These are phyloP conservation scores for Hypoxylon fuscum DNA, from an alignment of 495 filamentous ascomycete species.

Conservation along the genomic window DNA sequence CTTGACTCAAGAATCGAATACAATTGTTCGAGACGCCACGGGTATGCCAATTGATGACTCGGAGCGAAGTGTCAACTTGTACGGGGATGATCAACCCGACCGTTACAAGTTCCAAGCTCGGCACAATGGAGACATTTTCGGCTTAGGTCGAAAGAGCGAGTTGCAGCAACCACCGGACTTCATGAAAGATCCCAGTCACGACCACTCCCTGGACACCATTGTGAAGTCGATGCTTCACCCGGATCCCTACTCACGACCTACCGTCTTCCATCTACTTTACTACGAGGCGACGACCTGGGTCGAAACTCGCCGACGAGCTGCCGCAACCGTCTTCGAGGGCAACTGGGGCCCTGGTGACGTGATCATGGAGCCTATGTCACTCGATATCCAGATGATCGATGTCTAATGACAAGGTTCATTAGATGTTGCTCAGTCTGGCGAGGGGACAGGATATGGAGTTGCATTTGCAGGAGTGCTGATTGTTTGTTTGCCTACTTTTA, in stretches of 20 bases:
- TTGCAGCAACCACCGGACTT: slow-evolving; percentile 81
- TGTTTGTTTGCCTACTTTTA: slow-evolving; percentile 40
- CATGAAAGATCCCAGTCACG: slow-evolving; percentile 77
- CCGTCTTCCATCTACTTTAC: slow-evolving; percentile 73
- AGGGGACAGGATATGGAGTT: slow-evolving; percentile 49
- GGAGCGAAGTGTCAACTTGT: slow-evolving; percentile 47
- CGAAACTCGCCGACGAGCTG: slow-evolving; percentile 73
- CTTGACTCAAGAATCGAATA: slow-evolving; percentile 78
- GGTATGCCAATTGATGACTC: slow-evolving; percentile 65
- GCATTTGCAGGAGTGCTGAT: slow-evolving; percentile 35
- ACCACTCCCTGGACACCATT: slow-evolving; percentile 80
- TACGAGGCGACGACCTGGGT: slow-evolving; percentile 80
- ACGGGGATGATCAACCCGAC: slow-evolving; percentile 41
- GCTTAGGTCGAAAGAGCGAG: slow-evolving; percentile 65
- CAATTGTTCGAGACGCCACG: slow-evolving; percentile 75
- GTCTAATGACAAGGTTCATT: slow-evolving; percentile 44
- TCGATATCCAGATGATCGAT: slow-evolving; percentile 60
- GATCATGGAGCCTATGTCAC: slow-evolving; percentile 31
- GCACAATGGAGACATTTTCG: slow-evolving; percentile 55
- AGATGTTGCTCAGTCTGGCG: slow-evolving; percentile 47
- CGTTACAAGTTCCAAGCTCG: slow-evolving; percentile 37
- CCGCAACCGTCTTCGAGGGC: slow-evolving; percentile 92
- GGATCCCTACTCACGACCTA: slow-evolving; percentile 75
- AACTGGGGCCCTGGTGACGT: slow-evolving; percentile 80
- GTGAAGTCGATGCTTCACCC: slow-evolving; percentile 89